These are phyloP conservation scores for Metarhizium rileyi DNA, from an alignment of 2,329 filamentous ascomycete genomes.

Conservation along the genomic window DNA sequence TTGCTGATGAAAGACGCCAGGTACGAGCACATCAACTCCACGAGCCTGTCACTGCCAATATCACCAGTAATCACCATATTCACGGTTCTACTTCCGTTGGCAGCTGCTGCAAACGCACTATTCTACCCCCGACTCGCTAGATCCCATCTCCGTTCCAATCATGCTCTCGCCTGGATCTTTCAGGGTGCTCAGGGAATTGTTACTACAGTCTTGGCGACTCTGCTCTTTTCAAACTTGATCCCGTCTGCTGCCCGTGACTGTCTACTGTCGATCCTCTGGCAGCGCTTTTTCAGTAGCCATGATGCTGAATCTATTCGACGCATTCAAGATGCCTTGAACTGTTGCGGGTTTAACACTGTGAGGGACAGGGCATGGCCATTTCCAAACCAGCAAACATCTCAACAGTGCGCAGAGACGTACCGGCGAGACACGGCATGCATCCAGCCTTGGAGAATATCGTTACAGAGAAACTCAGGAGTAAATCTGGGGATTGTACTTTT, in stretches of 20 bases:
- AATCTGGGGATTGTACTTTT: constrained; percentile 32
- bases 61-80: constrained; percentile 1
- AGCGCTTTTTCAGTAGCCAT: constrained; percentile 23
- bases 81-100: constrained; percentile 1
- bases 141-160: not conserved
- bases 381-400: constrained; percentile 23
- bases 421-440: constrained; percentile 35
- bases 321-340: constrained; percentile 53
- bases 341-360: constrained; percentile 49
- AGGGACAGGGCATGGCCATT: constrained; percentile 51
- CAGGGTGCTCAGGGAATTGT: constrained; percentile 7
- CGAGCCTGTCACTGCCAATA: constrained; percentile 4
- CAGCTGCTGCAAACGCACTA: not conserved
- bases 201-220: constrained; percentile 9
- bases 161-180: constrained; percentile 1
- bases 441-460: constrained; percentile 33
- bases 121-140: not conserved
- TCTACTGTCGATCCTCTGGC: constrained; percentile 12
- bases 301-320: constrained; percentile 36
- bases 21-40: constrained; percentile 3
- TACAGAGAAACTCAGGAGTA: constrained; percentile 33
- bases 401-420: constrained; percentile 33
- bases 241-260: constrained; percentile 9
- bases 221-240: constrained; percentile 10
- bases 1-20: not conserved